These are phyloP conservation scores for Arbutus unedo DNA, from an alignment of 148 eudicot genomes.

Conservation along the genomic window DNA sequence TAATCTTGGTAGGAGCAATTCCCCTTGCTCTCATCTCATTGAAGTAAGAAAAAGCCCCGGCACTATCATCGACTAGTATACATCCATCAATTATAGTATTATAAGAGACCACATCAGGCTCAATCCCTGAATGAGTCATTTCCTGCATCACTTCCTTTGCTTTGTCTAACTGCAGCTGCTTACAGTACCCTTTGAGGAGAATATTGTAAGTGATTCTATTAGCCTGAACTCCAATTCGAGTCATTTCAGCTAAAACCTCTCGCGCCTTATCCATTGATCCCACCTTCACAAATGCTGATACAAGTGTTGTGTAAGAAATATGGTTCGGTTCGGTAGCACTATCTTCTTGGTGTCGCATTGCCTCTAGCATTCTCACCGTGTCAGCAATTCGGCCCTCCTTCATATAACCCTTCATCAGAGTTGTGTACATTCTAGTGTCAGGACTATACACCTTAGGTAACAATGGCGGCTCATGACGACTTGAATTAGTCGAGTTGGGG, in stretches of 20 bases:
- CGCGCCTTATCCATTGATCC: slow-evolving; percentile 82
- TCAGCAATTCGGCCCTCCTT: slow-evolving; percentile 75
- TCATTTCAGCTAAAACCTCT: slow-evolving; percentile 75
- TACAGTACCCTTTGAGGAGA: slow-evolving; percentile 84
- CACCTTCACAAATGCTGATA: slow-evolving; percentile 77
- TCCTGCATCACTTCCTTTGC: slow-evolving; percentile 65
- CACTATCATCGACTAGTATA: slow-evolving; percentile 74
- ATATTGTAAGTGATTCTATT: slow-evolving; percentile 81
- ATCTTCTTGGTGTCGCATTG: slow-evolving; percentile 86
- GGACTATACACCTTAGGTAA: slow-evolving; percentile 51
- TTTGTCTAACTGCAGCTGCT: slow-evolving; percentile 75
- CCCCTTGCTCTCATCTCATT: slow-evolving; percentile 89
- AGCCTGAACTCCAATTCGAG: slow-evolving; percentile 58
- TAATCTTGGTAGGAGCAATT: slow-evolving; percentile 84
- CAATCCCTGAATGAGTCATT: slow-evolving; percentile 56
- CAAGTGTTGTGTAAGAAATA: slow-evolving; percentile 82
- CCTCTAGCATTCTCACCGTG: slow-evolving; percentile 78
- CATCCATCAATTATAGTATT: slow-evolving; percentile 91
- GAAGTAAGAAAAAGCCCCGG: slow-evolving; percentile 75
- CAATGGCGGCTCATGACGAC: slow-evolving; percentile 49
- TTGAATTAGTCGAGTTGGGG: slow-evolving; percentile 32
- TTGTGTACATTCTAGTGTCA: slow-evolving; percentile 78
- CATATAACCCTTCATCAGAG: slow-evolving; percentile 98
- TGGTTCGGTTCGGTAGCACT: slow-evolving; percentile 75
- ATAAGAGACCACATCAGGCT: slow-evolving; percentile 90